Evolutionary conservation across 1,139 yeast species (phyloP).

Genomic region (Suhomyces atakaporum): DNA sequence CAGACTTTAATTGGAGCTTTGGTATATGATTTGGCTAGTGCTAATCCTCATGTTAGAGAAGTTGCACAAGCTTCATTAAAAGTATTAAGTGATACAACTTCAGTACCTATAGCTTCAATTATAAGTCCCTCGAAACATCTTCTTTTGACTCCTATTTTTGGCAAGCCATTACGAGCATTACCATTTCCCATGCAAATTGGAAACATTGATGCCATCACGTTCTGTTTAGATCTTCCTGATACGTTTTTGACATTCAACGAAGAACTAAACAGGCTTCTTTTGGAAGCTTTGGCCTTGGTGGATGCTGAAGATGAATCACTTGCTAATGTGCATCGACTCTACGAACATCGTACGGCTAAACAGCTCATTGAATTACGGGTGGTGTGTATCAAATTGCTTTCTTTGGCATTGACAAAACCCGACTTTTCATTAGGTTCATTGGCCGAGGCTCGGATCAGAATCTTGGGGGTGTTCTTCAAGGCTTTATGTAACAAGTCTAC

Average conservation of each 20-base stretch:
- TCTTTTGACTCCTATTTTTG: constrained; percentile 88
- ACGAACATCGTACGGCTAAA: constrained; percentile 85
- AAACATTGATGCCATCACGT: constrained; percentile 93
- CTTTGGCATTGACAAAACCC: constrained; percentile 80
- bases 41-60: constrained; percentile 78
- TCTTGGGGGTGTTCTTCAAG: constrained; percentile 91
- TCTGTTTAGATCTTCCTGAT: constrained; percentile 78
- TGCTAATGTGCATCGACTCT: constrained; percentile 80
- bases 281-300: constrained; percentile 90
- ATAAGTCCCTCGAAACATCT: constrained; percentile 83
- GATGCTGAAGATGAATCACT: constrained; percentile 97
- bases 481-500: constrained; percentile 85
- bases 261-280: constrained; percentile 77
- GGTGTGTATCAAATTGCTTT: constrained; percentile 81
- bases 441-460: constrained; percentile 80
- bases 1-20: constrained; percentile 83
- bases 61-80: constrained; percentile 75
- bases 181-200: constrained; percentile 99
- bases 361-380: constrained; percentile 85
- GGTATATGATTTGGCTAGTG: constrained; percentile 89
- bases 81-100: constrained; percentile 68
- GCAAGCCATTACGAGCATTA: constrained; percentile 91
- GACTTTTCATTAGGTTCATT: constrained; percentile 76
- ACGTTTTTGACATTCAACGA: constrained; percentile 86
- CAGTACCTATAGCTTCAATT: constrained; percentile 68